Base-by-base conservation (phyloP, 2,329 filamentous ascomycete genomes). In the Fusarium oligoseptatum region DNA sequence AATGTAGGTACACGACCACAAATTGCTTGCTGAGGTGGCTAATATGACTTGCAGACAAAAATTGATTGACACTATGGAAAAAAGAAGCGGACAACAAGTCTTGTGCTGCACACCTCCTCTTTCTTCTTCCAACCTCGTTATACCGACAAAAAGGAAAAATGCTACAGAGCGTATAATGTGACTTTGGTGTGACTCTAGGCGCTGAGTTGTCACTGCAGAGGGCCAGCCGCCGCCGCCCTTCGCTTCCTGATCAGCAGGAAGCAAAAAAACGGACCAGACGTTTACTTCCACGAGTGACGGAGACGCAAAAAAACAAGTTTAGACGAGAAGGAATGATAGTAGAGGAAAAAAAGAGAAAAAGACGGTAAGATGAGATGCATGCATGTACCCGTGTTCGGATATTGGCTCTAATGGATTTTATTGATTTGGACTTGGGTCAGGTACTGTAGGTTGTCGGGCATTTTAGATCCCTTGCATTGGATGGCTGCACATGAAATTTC, bases 131-230 rank as follows among this genome's bases (percentile, higher is more conserved):
- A 32, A 32, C 32, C 14, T 50, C 6, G 43, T 17, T 41, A 12
- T 34, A 37, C 29, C 10, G 24, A 50, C 29, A 22, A 20, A 56
- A 56, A 56, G 32, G 29, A 36, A 56, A 32, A 55, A 55, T 52
- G 36, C 8, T 41, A 67, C 57, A 55, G n/a, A 36, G 52, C 22
- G 56, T 50, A 24, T 57, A 62, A 64, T 55, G 41, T 58, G 63
- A 37, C 43, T 60, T 56, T 67, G 63, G 74, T 76, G 67, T 60
- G 68, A 76, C 72, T 72, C 56, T 69, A 41, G 41, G 55, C 56
- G 63, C 22, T 79, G 78, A 78, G 78, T 79, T 79, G 78, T 79
- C 78, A 77, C 52, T 79, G 77, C 78, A 79, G 50, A 66, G 27
- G 32, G 32, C 32, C 32, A 32, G 24, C 48, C 48, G 45, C 43